phyloP scores from a whole-genome alignment of 768 basidiomycete species.

The Termitomyces sp. region DNA sequence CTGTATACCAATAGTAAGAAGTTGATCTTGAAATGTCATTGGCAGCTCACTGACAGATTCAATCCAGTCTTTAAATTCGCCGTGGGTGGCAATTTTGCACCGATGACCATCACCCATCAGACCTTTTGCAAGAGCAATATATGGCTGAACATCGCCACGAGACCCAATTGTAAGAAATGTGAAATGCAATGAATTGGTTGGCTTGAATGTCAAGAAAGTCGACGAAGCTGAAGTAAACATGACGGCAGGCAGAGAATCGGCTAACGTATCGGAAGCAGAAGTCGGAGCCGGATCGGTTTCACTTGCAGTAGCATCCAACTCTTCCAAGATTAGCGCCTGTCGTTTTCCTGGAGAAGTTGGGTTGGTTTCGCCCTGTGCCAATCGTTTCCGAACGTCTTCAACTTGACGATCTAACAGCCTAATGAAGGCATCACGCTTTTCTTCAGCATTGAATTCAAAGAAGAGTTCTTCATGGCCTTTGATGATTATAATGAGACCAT shows the following conservation, averaged over 20 bases:
- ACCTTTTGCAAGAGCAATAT: conserved; percentile 93
- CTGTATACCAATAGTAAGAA: conserved; percentile 30
- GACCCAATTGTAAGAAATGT: conserved; percentile 97
- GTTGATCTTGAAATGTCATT: neutral
- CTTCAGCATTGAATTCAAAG: conserved; percentile 84
- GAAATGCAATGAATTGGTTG: conserved; percentile 76
- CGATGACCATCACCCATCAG: conserved; percentile 86
- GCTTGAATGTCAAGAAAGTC: conserved; percentile 96
- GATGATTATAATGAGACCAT: conserved; percentile 85
- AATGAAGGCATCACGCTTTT: conserved; percentile 77
- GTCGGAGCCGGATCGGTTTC: conserved; percentile 38
- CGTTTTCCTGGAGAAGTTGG: conserved; percentile 48
- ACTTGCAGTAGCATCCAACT: conserved; percentile 54
- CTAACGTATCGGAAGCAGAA: conserved; percentile 50
- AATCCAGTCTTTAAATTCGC: conserved; percentile 93
- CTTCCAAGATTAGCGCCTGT: conserved; percentile 80
- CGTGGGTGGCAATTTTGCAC: conserved; percentile 90
- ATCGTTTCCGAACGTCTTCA: conserved; percentile 57
- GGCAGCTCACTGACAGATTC: conserved; percentile 66
- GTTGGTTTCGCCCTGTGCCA: conserved; percentile 36
- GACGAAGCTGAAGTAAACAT: conserved; percentile 97
- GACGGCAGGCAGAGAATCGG: conserved; percentile 76
- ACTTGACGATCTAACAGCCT: conserved; percentile 73
- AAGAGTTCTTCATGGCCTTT: conserved; percentile 97
- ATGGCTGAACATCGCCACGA: conserved; percentile 96